phyloP scores from a whole-genome alignment of 148 eudicot genomes.

The Pouteria glomerata region DNA sequence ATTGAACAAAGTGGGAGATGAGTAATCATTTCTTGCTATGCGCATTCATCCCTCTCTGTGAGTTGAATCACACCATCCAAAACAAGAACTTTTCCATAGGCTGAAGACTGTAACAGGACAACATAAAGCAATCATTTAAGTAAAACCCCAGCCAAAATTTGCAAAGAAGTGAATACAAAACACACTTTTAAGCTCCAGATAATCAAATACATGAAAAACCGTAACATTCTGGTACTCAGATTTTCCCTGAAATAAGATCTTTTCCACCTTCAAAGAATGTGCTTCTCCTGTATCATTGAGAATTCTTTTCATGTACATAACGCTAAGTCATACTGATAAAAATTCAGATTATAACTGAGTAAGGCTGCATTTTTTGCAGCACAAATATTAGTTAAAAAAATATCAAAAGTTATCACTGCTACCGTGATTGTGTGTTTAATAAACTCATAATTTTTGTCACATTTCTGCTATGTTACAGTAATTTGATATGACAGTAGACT shows the following conservation, averaged over 20 bases:
- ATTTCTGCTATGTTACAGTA: no score
- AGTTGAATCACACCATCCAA: conserved; percentile 96
- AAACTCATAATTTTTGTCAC: no score
- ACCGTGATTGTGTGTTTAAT: no score
- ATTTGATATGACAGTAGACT: no score
- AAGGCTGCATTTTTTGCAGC: no score
- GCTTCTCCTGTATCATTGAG: conserved; percentile 65
- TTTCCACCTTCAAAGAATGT: conserved; percentile 88
- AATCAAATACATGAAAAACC: conserved; percentile 67
- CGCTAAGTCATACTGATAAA: not conserved
- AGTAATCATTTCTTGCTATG: conserved; percentile 94
- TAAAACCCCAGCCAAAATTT: not conserved
- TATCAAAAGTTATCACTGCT: no score
- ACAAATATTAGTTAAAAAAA: no score
- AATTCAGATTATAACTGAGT: not conserved
- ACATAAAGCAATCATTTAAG: conserved; percentile 7
- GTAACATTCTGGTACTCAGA: conserved; percentile 86
- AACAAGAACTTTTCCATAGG: conserved; percentile 91
- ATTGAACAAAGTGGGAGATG: conserved; percentile 95
- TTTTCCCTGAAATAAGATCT: conserved; percentile 72
- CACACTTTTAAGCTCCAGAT: conserved; percentile 3
- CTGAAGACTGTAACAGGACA: conserved; percentile 67
- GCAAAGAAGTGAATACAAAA: not conserved
- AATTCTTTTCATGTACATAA: not conserved
- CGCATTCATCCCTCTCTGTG: conserved; percentile 96